phyloP scores from a whole-genome alignment of 148 eudicot genomes.

The Spergularia bocconei region DNA sequence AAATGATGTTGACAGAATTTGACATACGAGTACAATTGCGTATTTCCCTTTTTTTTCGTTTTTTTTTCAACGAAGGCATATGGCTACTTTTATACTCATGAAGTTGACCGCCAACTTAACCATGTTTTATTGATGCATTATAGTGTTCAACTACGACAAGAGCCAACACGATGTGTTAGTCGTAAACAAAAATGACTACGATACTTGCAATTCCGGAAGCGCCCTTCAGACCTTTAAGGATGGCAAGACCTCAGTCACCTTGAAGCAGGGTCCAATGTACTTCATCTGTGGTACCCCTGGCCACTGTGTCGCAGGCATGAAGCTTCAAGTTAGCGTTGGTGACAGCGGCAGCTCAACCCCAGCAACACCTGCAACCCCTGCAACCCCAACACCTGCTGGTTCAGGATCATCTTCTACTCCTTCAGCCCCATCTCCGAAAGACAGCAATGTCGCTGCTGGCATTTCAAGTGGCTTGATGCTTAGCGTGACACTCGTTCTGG shows the following conservation, averaged over 20 bases:
- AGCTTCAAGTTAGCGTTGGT: constrained; percentile 26
- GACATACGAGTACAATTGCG: too few species aligned
- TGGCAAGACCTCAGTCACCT: constrained; percentile 21
- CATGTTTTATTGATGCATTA: background rate
- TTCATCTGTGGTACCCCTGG: constrained; percentile 29
- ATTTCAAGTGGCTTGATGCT: constrained; percentile 11
- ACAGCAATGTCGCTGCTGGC: constrained; percentile 10
- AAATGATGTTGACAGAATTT: too few species aligned
- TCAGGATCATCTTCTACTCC: background rate
- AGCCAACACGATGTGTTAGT: constrained; percentile 22
- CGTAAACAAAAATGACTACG: constrained; percentile 26
- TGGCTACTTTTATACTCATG: background rate
- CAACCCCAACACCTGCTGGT: constrained; percentile 12
- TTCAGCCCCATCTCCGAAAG: constrained; percentile 1
- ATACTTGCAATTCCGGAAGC: constrained; percentile 15
- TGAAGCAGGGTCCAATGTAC: constrained; percentile 28
- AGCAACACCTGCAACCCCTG: constrained; percentile 6
- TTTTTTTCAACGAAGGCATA: background rate
- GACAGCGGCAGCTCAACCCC: constrained; percentile 6
- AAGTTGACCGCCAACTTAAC: background rate
- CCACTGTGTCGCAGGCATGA: constrained; percentile 29
- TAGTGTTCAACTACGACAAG: constrained; percentile 27
- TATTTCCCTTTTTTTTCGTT: background rate
- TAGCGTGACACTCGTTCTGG: constrained; percentile 24
- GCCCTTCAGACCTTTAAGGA: constrained; percentile 4